Evolutionary conservation across 2,329 filamentous ascomycete genomes (phyloP).

Genomic region (Fusarium sp.): DNA sequence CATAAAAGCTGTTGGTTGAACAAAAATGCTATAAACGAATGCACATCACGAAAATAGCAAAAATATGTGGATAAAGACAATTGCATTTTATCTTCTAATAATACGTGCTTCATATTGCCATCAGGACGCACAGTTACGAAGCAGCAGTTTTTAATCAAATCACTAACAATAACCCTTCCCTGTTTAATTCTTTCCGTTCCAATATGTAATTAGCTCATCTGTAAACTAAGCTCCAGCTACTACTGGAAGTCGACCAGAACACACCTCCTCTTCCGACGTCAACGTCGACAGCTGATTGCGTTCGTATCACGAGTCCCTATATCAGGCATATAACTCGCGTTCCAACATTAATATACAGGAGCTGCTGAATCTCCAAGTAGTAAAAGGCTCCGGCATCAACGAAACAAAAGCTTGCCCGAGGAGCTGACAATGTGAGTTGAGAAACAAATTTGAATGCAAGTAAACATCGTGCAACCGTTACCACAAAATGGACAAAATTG

Average conservation of each 20-base stretch:
- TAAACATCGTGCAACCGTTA: conserved; percentile 2
- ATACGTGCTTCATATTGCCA: conserved; percentile 25
- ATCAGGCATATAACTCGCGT: conserved; percentile 1
- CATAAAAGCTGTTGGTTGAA: too few relatives aligned
- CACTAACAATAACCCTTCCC: conserved; percentile 14
- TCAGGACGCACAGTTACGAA: conserved; percentile 5
- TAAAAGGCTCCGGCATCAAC: conserved; percentile 4
- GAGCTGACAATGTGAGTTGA: conserved; percentile 9
- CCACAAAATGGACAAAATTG: conserved; percentile 15
- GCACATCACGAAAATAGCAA: too few relatives aligned
- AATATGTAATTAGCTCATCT: conserved; percentile 31
- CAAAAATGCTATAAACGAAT: too few relatives aligned
- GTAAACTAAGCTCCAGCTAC: conserved; percentile 1
- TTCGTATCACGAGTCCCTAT: conserved; percentile 3
- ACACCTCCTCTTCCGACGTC: conserved; percentile 4
- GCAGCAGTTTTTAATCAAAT: conserved; percentile 11
- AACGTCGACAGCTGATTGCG: conserved; percentile 5
- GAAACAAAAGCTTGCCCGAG: conserved; percentile 9
- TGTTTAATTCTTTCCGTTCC: conserved; percentile 20
- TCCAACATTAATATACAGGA: conserved; percentile 42
- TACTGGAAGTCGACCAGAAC: conserved; percentile 3
- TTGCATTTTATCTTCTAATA: not conserved
- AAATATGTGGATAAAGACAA: not conserved
- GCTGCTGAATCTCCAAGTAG: conserved; percentile 7
- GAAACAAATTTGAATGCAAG: conserved; percentile 15